These are phyloP conservation scores for Penicillium tannophilum DNA, from an alignment of 495 filamentous ascomycete species.

Conservation along the genomic window DNA sequence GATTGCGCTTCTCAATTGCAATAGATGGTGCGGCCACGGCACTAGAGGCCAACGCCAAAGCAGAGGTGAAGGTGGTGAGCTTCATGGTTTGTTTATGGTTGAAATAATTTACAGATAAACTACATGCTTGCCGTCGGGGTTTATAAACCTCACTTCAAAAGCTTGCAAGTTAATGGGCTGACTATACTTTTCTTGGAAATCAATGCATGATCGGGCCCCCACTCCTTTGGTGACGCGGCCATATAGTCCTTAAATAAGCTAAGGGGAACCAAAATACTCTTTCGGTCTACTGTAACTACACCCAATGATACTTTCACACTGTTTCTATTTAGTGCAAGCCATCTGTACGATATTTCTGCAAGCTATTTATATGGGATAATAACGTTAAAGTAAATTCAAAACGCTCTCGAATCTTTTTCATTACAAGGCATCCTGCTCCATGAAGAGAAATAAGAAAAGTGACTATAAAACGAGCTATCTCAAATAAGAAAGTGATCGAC, in stretches of 20 bases:
- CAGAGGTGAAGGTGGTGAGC: conserved; percentile 3
- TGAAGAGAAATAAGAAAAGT: not conserved
- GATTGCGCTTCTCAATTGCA: conserved; percentile 21
- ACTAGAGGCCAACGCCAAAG: conserved; percentile 12
- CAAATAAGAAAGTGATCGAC: not conserved
- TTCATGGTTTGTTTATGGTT: conserved; percentile 15
- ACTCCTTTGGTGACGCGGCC: not conserved
- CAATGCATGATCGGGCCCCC: not conserved
- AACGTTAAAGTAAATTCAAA: too few species aligned
- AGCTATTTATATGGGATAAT: too few species aligned
- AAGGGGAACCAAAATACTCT: not conserved
- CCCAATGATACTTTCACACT: not conserved
- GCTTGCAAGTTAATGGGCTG: not conserved
- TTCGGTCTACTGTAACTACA: not conserved
- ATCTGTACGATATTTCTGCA: not conserved
- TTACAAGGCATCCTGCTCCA: too few species aligned
- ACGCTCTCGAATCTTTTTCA: too few species aligned
- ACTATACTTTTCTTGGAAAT: not conserved
- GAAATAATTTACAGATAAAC: not conserved
- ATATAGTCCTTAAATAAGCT: not conserved
- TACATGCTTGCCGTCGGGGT: not conserved
- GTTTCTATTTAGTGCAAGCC: too few species aligned
- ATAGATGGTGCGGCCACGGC: conserved; percentile 6
- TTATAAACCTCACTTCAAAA: not conserved
- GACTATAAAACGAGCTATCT: not conserved